Evolutionary conservation across 352 stramenopile species (phyloP), one percentile per base, ranked within the genome.

Genomic region (Phytopythium delawarense): DNA sequence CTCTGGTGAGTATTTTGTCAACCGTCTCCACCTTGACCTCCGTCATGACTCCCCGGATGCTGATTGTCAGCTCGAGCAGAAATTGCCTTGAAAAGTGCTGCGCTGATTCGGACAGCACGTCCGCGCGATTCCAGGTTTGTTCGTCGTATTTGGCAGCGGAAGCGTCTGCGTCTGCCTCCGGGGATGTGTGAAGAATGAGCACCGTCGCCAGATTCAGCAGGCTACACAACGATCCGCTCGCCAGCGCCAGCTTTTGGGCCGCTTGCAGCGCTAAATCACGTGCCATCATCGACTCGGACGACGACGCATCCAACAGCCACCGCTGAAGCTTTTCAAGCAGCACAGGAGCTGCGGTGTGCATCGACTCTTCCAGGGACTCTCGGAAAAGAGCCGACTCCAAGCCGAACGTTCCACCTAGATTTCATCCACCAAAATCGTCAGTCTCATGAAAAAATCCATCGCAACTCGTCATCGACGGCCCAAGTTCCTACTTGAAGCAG

Each of bases 201-300:
- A 68, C 76, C 1, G 72, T 78, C n/a, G 81, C 79, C 8, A 96
- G 48, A 25, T 91, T 78, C 21, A 96, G 35, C 8, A 96, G 64
- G 7, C 82, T 82, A 57, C 86, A 95, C 12, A 96, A 69, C 5
- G 87, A 96, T 15, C 87, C 87, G 13, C 82, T 94, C 32, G 83
- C 79, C 8, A 96, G 74, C 21, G 77, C 70, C 28, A 96, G 35
- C 23, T 72, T 78, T 48, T 92, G 71, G 1, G 94, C 65, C 18
- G 77, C 81, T 56, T 81, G 54, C 9, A 93, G 61, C 0, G 85
- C 78, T 4, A 88, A 71, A 56, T 92, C 79, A 35, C 87, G 80
- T 9, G 93, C 66, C 28, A 77, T 65, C 35, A 66, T 46, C 1
- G 69, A 66, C 4, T 67, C 42, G 12, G 84, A 94, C 7, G 81